Conservation (phyloP, 2,329 filamentous ascomycete genomes). For the Paecilomyces niveus region DNA sequence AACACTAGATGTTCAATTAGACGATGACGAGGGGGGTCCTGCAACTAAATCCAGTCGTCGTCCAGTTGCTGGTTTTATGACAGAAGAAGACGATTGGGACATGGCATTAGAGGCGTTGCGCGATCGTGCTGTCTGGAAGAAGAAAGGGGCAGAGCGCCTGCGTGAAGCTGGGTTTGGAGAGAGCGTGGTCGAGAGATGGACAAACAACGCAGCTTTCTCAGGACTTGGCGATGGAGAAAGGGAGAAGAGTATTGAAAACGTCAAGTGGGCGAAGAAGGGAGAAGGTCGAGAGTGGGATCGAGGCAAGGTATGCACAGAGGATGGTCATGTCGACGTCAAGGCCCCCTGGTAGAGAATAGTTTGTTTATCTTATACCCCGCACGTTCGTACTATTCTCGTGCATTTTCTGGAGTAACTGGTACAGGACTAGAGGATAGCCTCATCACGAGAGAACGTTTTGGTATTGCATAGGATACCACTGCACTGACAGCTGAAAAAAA, state of each 20-base stretch:
- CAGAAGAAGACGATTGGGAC: conserved; percentile 64
- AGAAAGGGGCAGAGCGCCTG: conserved; percentile 67
- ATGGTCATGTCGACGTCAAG: conserved; percentile 47
- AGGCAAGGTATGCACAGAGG: conserved; percentile 53
- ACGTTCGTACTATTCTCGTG: too few species aligned
- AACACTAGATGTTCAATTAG: conserved; percentile 31
- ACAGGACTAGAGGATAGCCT: too few species aligned
- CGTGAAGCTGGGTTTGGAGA: conserved; percentile 72
- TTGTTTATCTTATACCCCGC: not conserved
- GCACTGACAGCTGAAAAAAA: too few species aligned
- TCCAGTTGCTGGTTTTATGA: conserved; percentile 35
- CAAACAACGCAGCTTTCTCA: conserved; percentile 53
- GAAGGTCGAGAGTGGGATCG: conserved; percentile 62
- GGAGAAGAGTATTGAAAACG: conserved; percentile 59
- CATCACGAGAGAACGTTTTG: too few species aligned
- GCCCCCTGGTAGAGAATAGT: conserved; percentile 37
- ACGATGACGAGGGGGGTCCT: conserved; percentile 46
- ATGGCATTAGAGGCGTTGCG: conserved; percentile 69
- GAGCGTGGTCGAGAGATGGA: conserved; percentile 65
- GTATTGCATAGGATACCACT: too few species aligned
- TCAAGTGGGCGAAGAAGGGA: conserved; percentile 65
- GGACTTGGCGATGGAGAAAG: conserved; percentile 19
- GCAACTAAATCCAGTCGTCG: conserved; percentile 44
- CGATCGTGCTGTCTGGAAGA: conserved; percentile 71
- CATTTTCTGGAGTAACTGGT: too few species aligned